Percentiles rank a stretch among this genome's conserved stretches.
These are phyloP conservation scores for Purshia tridentata DNA, from an alignment of 306 rosid genomes.

Conservation along the genomic window DNA sequence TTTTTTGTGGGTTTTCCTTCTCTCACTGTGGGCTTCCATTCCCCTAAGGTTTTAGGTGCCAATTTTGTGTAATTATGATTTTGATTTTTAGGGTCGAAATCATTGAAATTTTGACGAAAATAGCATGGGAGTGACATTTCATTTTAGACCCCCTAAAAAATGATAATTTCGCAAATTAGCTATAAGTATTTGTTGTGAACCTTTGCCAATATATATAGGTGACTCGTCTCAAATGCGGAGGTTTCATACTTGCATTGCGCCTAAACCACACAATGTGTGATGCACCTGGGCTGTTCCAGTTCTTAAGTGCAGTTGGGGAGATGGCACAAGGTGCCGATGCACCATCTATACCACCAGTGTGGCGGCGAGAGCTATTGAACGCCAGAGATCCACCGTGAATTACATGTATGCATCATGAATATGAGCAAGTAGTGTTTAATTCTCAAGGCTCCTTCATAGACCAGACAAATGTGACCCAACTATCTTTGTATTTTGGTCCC, in stretches of 20 bases:
- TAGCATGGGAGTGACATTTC: no score
- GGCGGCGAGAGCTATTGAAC: slow-evolving; percentile 32
- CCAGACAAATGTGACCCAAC: neutral
- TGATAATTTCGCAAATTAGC: no score
- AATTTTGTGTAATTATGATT: no score
- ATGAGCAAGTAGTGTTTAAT: neutral
- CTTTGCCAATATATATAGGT: slow-evolving; percentile 10
- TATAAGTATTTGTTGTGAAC: no score
- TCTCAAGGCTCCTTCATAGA: neutral
- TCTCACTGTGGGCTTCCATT: no score
- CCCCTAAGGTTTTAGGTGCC: no score
- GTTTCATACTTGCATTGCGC: slow-evolving; percentile 34
- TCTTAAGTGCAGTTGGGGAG: slow-evolving; percentile 28
- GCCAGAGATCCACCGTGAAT: slow-evolving; percentile 33
- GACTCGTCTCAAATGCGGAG: slow-evolving; percentile 34
- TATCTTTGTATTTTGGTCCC: slow-evolving; percentile 3
- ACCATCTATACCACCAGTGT: slow-evolving; percentile 29
- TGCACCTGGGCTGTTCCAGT: neutral
- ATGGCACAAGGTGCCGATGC: slow-evolving; percentile 12
- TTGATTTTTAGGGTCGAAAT: no score
- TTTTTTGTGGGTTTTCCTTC: no score
- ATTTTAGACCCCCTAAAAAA: no score
- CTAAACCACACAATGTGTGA: slow-evolving; percentile 37
- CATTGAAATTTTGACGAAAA: no score
- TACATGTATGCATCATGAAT: slow-evolving; percentile 22